Evolutionary conservation across 495 filamentous ascomycete genomes (phyloP).

Genomic region (Usnea hakonensis): DNA sequence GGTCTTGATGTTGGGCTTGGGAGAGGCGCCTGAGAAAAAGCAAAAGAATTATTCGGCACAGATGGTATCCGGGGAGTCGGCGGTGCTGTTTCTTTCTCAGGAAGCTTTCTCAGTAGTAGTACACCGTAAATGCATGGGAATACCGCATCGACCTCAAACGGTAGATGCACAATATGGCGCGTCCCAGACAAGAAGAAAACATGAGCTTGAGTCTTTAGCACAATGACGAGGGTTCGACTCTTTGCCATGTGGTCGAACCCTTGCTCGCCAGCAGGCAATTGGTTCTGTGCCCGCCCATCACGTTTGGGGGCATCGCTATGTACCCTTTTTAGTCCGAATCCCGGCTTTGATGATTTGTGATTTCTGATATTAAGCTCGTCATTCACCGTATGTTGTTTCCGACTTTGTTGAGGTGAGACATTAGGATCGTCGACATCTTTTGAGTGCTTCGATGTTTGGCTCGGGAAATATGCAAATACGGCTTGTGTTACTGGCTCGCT

Average conservation of each 20-base stretch:
- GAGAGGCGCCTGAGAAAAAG: conserved; percentile 45
- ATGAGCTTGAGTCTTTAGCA: conserved; percentile 88
- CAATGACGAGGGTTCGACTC: conserved; percentile 68
- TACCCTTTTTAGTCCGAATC: not conserved
- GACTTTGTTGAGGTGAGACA: not conserved
- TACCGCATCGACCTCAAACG: conserved; percentile 85
- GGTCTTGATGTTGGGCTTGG: conserved; percentile 8
- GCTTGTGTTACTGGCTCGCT: conserved; percentile 78
- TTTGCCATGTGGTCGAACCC: not conserved
- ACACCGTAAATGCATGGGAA: conserved; percentile 75
- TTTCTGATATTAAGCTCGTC: conserved; percentile 12
- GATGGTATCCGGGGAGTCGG: conserved; percentile 30
- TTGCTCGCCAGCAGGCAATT: not conserved
- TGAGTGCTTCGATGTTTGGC: not conserved
- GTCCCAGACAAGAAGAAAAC: conserved; percentile 84
- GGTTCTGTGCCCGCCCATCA: not conserved
- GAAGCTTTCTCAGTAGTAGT: conserved; percentile 70
- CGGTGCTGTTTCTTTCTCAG: conserved; percentile 28
- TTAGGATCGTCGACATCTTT: not conserved
- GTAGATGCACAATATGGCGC: conserved; percentile 84
- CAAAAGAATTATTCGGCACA: conserved; percentile 73
- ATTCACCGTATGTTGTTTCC: not conserved
- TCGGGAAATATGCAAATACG: conserved; percentile 68
- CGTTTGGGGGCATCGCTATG: not conserved
- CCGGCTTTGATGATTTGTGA: not conserved